A percentile compares a stretch with the other conserved stretches of the same genome.
phyloP scores from a whole-genome alignment of 208 protist species.

The Trypanosoma lewisi region DNA sequence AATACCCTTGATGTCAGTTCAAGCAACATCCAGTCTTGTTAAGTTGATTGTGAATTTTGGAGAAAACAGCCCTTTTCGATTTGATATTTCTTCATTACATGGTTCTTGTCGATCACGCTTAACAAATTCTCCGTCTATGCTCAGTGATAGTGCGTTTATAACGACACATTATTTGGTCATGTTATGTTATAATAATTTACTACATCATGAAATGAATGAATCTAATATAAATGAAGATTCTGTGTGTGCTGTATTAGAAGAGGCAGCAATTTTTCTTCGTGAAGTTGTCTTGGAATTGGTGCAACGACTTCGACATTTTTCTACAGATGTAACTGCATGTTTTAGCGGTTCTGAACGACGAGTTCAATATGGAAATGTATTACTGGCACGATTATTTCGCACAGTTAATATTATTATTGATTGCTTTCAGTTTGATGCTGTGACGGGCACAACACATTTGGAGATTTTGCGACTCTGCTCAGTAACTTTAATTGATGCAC shows the following conservation, averaged over 20 bases:
- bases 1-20: constrained; percentile 67
- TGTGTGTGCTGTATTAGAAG: constrained; percentile 64
- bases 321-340: background rate
- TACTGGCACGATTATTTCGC: constrained; percentile 72
- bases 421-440: constrained; percentile 74
- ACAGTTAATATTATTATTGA: constrained; percentile 67
- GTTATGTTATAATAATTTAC: constrained; percentile 65
- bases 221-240: constrained; percentile 47
- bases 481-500: constrained; percentile 44
- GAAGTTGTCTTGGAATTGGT: constrained; percentile 41
- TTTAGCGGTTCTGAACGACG: background rate
- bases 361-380: constrained; percentile 12
- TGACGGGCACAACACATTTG: constrained; percentile 59
- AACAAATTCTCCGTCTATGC: constrained; percentile 41
- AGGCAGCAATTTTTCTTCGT: constrained; percentile 62
- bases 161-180: constrained; percentile 74
- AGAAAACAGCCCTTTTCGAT: constrained; percentile 70
- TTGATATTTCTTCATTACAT: constrained; percentile 79
- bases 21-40: constrained; percentile 50
- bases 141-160: constrained; percentile 69
- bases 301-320: constrained; percentile 12
- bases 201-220: constrained; percentile 20
- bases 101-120: constrained; percentile 51
- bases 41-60: constrained; percentile 90
- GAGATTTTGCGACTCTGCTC: constrained; percentile 77